A percentile compares a stretch with the other conserved stretches of the same genome.
Evolutionary conservation across 148 eudicot genomes (phyloP).

Genomic region (Silene conica): DNA sequence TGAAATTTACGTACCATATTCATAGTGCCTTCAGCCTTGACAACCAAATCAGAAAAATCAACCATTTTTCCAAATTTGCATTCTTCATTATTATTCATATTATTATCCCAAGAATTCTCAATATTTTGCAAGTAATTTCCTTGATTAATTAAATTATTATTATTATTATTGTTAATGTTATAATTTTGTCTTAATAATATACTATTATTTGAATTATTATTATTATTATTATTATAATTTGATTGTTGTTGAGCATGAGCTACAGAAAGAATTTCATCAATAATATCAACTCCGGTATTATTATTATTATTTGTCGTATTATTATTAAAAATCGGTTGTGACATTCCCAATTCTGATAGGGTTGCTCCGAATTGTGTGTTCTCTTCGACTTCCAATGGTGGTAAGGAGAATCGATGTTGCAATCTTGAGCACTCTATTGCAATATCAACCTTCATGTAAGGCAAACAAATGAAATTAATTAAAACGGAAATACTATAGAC

Average conservation of each 20-base stretch:
- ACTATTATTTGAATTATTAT: not conserved
- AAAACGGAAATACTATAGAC: no score
- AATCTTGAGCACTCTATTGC: slow-evolving; percentile 87
- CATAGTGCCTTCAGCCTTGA: slow-evolving; percentile 45
- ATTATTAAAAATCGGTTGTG: slow-evolving; percentile 28
- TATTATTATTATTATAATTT: not conserved
- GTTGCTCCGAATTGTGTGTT: slow-evolving; percentile 36
- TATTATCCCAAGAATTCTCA: slow-evolving; percentile 31
- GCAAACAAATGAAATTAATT: no score
- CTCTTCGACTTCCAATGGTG: slow-evolving; percentile 77
- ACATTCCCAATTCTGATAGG: slow-evolving; percentile 26
- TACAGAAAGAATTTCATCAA: slow-evolving; percentile 63
- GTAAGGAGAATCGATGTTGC: slow-evolving; percentile 62
- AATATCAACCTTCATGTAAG: slow-evolving; percentile 55
- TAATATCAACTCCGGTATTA: slow-evolving; percentile 32
- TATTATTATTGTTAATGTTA: not conserved
- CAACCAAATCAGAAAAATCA: slow-evolving; percentile 69
- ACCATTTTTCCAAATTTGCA: slow-evolving; percentile 42
- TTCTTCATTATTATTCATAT: slow-evolving; percentile 23
- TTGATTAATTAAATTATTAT: not conserved
- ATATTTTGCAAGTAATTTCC: slow-evolving; percentile 28
- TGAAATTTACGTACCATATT: slow-evolving; percentile 43
- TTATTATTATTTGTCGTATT: slow-evolving; percentile 16
- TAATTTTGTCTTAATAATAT: slow-evolving; percentile 2
- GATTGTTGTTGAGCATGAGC: slow-evolving; percentile 64